These are phyloP conservation scores for Kalaharituber pfeilii DNA, from an alignment of 2,329 filamentous ascomycete species.

Conservation along the genomic window DNA sequence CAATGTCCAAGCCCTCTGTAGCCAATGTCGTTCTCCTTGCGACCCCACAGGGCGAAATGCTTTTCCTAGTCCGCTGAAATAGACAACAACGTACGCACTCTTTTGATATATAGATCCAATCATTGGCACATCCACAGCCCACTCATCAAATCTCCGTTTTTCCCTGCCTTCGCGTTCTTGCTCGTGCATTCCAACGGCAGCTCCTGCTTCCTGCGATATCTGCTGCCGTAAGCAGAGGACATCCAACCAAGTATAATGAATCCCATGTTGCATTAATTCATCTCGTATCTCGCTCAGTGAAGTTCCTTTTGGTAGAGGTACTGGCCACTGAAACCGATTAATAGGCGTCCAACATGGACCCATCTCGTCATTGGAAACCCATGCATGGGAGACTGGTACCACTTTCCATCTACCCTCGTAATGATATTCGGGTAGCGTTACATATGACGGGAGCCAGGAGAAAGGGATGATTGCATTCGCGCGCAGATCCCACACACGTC, in stretches of 20 bases:
- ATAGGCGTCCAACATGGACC: background rate
- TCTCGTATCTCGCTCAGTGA: background rate
- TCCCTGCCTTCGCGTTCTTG: no score
- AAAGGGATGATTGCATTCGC: background rate
- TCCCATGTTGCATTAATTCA: background rate
- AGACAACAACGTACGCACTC: background rate
- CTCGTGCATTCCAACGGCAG: no score
- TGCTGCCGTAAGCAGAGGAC: background rate
- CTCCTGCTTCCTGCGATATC: no score
- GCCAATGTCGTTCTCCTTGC: background rate
- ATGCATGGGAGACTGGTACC: background rate
- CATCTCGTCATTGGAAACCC: background rate
- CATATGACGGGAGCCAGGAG: no score
- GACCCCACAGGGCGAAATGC: background rate
- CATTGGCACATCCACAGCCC: background rate
- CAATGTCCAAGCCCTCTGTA: background rate
- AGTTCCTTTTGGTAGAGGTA: background rate
- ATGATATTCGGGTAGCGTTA: no score
- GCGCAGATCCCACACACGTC: background rate
- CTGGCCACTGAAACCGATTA: background rate
- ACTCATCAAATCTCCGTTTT: no score
- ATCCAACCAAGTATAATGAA: background rate
- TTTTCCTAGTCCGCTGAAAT: background rate
- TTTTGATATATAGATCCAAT: background rate
- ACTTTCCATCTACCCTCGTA: no score